Evolutionary conservation across 306 rosid species (phyloP), one percentile per base, ranked within the genome.

Genomic region (Lathyrus oleraceus): DNA sequence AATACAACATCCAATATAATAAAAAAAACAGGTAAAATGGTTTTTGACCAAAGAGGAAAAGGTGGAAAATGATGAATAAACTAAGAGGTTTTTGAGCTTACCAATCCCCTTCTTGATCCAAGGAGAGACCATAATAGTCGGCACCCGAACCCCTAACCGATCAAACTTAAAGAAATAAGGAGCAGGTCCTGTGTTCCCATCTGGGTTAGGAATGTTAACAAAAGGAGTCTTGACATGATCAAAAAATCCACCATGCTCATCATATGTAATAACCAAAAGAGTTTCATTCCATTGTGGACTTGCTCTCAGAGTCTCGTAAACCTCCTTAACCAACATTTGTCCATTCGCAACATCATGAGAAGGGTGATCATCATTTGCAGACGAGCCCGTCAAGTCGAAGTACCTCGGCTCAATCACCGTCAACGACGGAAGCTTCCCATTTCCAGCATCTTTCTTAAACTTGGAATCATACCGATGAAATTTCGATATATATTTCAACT

Each of bases 341-440:
- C 99, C 99, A 68, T 85, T 86, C 5, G 99, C 99, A 74, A 95
- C 99, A 84, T 95, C 99, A 82, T 95, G 99, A 40, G 99, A 95
- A 39, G 99, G 99, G 61, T 95, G 99, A 47, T 95, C 99, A 75
- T 95, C 99, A 57, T 91, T 91, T 0, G 96, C 99, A 1, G 96
- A 89, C 32, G 83, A 0, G 1, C 95, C 97, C 25, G 42, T 77
- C 10, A 95, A 85, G 65, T 95, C 99, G 44, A 91, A 95, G 64
- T 95, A 95, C 45, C 91, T 43, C 5, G 99, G 99, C 85, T 95
- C 99, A 69, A 95, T 95, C 78, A 95, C 97, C 0, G 87, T 86
- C 65, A 95, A 83, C 30, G 83, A 81, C 20, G 99, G 99, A 44
- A 95, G 97, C 75, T 86, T 89, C 72, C 99, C 99, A 30, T 81